Conservation (phyloP, 1,284 basidiomycete species). For the Cryptococcus sp. region DNA sequence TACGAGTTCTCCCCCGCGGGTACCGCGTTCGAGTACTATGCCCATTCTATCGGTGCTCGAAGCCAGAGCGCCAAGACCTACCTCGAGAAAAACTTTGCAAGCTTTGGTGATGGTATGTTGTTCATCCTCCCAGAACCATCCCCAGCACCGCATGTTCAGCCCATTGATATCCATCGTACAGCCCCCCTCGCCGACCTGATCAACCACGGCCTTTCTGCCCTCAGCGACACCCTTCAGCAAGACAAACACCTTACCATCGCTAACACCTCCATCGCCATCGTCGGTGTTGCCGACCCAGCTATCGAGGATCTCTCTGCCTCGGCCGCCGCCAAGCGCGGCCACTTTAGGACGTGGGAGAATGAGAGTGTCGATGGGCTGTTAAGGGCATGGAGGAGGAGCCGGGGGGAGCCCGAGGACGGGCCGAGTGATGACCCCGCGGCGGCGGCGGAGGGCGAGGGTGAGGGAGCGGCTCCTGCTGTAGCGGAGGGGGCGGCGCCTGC, state of each 20-base stretch:
- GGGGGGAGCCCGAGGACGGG: slow-evolving; percentile 48
- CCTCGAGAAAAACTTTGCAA: slow-evolving; percentile 88
- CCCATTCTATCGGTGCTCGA: slow-evolving; percentile 96
- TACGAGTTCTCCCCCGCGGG: slow-evolving; percentile 98
- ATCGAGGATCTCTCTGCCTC: slow-evolving; percentile 26
- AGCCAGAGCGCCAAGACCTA: slow-evolving; percentile 99
- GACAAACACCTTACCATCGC: slow-evolving; percentile 88
- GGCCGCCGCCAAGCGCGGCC: slow-evolving; percentile 40
- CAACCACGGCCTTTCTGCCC: slow-evolving; percentile 84
- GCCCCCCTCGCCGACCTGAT: slow-evolving; percentile 80
- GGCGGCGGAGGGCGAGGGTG: slow-evolving; percentile 11
- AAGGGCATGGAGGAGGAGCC: slow-evolving; percentile 52
- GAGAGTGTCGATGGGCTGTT: slow-evolving; percentile 68
- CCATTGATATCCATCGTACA: slow-evolving; percentile 37
- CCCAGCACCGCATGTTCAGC: background rate
- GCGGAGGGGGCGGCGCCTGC: slow-evolving; percentile 14
- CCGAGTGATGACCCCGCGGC: slow-evolving; percentile 28
- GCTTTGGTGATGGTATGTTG: slow-evolving; percentile 73
- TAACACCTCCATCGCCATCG: slow-evolving; percentile 90
- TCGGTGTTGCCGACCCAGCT: slow-evolving; percentile 58
- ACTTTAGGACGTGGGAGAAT: slow-evolving; percentile 49
- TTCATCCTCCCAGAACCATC: background rate
- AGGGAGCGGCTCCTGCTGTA: slow-evolving; percentile 5
- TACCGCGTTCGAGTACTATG: slow-evolving; percentile 96
- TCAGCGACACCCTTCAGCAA: slow-evolving; percentile 93